Base-by-base conservation (phyloP, 176 grass and related monocot species). In the Hyparrhenia diplandra region DNA sequence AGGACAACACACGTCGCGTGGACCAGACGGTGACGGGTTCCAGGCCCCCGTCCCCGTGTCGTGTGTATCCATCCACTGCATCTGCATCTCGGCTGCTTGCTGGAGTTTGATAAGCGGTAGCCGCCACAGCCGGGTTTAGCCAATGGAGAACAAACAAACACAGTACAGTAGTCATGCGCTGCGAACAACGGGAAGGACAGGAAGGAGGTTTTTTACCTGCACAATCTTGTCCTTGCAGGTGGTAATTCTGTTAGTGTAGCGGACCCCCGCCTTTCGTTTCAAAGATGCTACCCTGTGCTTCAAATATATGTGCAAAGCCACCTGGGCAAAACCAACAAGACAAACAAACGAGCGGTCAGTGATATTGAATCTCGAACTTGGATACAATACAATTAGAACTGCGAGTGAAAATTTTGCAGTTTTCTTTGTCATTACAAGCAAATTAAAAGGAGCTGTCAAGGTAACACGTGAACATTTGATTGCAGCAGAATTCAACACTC, bases 1-100 rank as follows among this genome's bases (percentile, higher is more conserved):
- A 40, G 5, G 28, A 41, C n/a, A 71, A 20, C 3, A 71, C 23
- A 62, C 24, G 42, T 59, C 73, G 69, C 61, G 29, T 75, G 52
- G 71, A 87, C 85, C 62, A 69, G 63, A 81, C 39, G 63, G 43
- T 31, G 63, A 69, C 10, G 7, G 37, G 37, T 27, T 40, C 21
- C 21, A 37, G 37, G 62, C 12, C 12, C 62, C 46, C 62, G 55
- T n/a, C n/a, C n/a, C n/a, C n/a, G 21, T 24, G 62, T 1, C 20
- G n/a, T n/a, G 46, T n/a, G n/a, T n/a, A n/a, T 62, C 47, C 46
- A 66, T 78, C 76, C 41, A 5, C 61, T 47, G 28, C 16, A 21
- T 78, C 60, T 32, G 31, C 2, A 4, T 32, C 31, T 78, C 27
- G 60, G 75, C 59, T 7, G 75, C 39, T 64, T 46, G 17, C 58